phyloP scores from a whole-genome alignment of 495 filamentous ascomycete genomes.

The Ascobolus immersus region DNA sequence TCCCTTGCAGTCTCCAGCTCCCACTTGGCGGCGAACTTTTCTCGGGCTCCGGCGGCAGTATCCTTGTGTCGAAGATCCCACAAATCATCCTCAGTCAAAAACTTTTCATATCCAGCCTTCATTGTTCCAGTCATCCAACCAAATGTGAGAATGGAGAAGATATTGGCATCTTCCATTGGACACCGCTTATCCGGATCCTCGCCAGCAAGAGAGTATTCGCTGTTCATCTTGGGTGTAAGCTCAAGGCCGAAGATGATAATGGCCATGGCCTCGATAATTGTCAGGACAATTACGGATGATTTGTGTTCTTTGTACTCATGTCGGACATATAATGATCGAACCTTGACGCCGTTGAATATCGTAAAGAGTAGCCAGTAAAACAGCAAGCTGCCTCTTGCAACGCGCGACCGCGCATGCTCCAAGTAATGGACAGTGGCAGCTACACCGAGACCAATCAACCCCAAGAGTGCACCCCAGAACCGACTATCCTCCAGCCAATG shows the following conservation, averaged over 20 bases:
- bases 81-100: constrained; percentile 81
- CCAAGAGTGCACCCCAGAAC: constrained; percentile 66
- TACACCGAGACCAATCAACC: constrained; percentile 49
- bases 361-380: constrained; percentile 91
- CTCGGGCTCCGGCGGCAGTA: constrained; percentile 43
- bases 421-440: constrained; percentile 75
- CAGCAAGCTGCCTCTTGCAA: constrained; percentile 76
- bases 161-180: constrained; percentile 75
- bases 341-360: constrained; percentile 56
- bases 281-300: constrained; percentile 57
- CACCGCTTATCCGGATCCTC: constrained; percentile 66
- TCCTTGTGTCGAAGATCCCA: constrained; percentile 74
- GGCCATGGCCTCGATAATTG: constrained; percentile 45
- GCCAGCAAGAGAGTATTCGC: constrained; percentile 58
- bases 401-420: constrained; percentile 68
- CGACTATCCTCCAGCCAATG: constrained; percentile 63
- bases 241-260: constrained; percentile 56
- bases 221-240: constrained; percentile 66
- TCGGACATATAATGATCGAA: constrained; percentile 65
- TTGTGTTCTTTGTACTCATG: constrained; percentile 36
- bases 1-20: constrained; percentile 43
- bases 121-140: constrained; percentile 98
- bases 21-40: constrained; percentile 51
- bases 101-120: constrained; percentile 80
- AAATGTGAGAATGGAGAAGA: constrained; percentile 87